Percentiles rank a stretch among this genome's conserved stretches.
These are phyloP conservation scores for Kwoniella mangroviensis DNA, from an alignment of 768 basidiomycete species.

Conservation along the genomic window DNA sequence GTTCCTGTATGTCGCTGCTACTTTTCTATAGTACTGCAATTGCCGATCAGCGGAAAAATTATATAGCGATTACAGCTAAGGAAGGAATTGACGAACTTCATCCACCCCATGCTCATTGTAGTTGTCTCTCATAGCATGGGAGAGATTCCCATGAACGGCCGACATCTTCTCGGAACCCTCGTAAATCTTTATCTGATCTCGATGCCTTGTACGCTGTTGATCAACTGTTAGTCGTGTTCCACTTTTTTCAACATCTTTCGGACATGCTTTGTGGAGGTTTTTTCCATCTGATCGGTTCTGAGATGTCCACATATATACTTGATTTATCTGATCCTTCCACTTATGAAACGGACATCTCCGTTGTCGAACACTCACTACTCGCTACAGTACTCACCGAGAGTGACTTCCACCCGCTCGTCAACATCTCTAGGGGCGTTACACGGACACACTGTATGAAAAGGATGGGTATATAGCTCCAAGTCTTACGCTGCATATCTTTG, in stretches of 20 bases:
- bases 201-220: not conserved
- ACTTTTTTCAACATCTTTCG: not conserved
- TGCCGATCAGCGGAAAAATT: not conserved
- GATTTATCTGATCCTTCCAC: not conserved
- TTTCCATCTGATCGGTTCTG: too few relatives aligned
- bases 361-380: not conserved
- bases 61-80: not conserved
- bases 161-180: conserved; percentile 16
- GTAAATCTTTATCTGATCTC: not conserved
- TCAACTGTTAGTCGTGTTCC: not conserved
- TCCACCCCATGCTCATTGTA: conserved; percentile 66
- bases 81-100: conserved; percentile 60
- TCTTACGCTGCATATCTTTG: not conserved
- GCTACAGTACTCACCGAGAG: not conserved
- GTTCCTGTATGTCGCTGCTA: conserved; percentile 72
- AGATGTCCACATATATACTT: too few relatives aligned
- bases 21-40: conserved; percentile 67
- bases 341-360: not conserved
- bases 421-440: too few relatives aligned
- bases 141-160: conserved; percentile 51
- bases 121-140: conserved; percentile 64
- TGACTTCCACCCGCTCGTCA: not conserved
- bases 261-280: conserved; percentile 12
- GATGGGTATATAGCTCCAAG: not conserved
- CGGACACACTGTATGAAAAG: too few relatives aligned